Evolutionary conservation across 805 yeast species (phyloP).

Genomic region (Wickerhamomyces silvicola): DNA sequence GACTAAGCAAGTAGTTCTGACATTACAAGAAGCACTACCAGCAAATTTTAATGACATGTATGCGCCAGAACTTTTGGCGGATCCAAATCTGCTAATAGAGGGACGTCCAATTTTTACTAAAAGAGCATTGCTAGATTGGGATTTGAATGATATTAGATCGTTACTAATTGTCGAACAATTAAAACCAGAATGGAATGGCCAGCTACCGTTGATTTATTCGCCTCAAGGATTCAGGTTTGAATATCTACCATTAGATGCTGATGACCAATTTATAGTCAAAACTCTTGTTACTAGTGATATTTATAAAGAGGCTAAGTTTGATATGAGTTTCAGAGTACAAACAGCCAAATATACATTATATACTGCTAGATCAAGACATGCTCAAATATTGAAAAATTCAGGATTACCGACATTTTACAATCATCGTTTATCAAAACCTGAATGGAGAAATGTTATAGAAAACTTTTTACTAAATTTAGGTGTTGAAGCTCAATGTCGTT

Average conservation of each 20-base stretch:
- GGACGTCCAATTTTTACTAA: constrained; percentile 61
- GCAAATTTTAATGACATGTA: constrained; percentile 47
- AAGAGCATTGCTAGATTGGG: constrained; percentile 64
- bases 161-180: constrained; percentile 42
- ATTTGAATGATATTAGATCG: constrained; percentile 61
- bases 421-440: constrained; percentile 39
- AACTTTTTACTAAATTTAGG: constrained; percentile 58
- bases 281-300: constrained; percentile 52
- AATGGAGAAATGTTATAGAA: constrained; percentile 72
- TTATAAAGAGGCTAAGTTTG: constrained; percentile 58
- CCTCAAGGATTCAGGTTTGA: constrained; percentile 38
- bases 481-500: constrained; percentile 65
- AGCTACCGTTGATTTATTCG: constrained; percentile 37
- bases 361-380: constrained; percentile 49
- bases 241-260: constrained; percentile 46
- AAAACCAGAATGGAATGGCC: constrained; percentile 50
- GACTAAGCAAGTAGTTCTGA: constrained; percentile 12
- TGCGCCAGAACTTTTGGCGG: constrained; percentile 45
- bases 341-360: constrained; percentile 59
- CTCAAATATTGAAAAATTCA: constrained; percentile 23
- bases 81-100: constrained; percentile 38
- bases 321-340: constrained; percentile 43
- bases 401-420: constrained; percentile 13
- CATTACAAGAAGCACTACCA: constrained; percentile 49
- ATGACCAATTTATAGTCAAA: constrained; percentile 44